Evolutionary conservation across 768 basidiomycete species (phyloP).

Genomic region (Macrolepiota dolichaula): DNA sequence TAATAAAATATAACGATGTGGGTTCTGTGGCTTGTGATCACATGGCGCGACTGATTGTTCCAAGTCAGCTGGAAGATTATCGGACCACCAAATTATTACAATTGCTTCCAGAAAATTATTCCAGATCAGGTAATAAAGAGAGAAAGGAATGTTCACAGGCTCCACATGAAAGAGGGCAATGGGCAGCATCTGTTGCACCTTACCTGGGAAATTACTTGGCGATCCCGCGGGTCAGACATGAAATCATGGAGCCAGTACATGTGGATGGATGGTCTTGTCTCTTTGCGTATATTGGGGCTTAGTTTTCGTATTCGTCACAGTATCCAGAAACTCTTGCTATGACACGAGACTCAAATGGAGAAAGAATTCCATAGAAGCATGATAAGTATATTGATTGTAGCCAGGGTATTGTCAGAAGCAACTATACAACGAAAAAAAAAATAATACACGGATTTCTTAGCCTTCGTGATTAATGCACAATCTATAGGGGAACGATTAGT

Average conservation of each 20-base stretch:
- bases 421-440: neutral
- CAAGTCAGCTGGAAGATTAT: neutral
- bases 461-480: constrained; percentile 10
- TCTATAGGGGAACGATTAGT: constrained; percentile 6
- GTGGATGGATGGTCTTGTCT: neutral
- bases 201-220: neutral
- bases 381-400: constrained; percentile 8
- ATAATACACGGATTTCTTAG: constrained; percentile 13
- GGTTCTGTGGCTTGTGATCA: constrained; percentile 1
- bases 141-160: neutral
- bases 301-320: neutral
- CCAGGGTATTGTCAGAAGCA: constrained; percentile 4
- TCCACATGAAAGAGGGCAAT: neutral
- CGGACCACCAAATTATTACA: neutral
- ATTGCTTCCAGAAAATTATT: constrained; percentile 5
- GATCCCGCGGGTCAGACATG: neutral
- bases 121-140: neutral
- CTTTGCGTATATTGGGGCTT: neutral
- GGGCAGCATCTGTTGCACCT: constrained; percentile 1
- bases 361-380: neutral
- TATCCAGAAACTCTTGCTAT: neutral
- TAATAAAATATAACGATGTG: neutral
- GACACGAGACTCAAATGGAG: neutral
- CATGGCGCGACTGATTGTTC: neutral
- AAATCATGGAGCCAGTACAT: neutral